Conservation (phyloP, 1,139 yeast species). For the Scheffersomyces parashehatae region DNA sequence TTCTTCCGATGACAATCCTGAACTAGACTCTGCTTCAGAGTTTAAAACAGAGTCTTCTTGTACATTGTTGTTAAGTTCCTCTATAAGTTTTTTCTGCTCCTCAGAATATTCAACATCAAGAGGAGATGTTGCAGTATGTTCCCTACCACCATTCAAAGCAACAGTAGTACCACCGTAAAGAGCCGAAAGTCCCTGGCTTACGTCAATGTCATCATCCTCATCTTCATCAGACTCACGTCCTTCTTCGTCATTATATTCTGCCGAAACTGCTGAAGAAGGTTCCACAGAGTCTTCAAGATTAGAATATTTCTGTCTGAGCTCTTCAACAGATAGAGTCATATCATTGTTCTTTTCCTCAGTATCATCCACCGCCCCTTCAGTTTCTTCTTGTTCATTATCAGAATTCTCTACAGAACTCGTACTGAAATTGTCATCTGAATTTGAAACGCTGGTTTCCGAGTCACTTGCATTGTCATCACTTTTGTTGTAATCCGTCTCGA, state of each 20-base stretch:
- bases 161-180: conserved; percentile 23
- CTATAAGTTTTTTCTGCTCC: conserved; percentile 34
- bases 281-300: conserved; percentile 34
- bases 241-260: background rate
- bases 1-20: conserved; percentile 11
- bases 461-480: conserved; percentile 5
- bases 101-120: conserved; percentile 30
- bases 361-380: conserved; percentile 6
- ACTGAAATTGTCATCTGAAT: conserved; percentile 15
- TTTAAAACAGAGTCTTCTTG: conserved; percentile 19
- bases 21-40: conserved; percentile 21
- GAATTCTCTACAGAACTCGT: conserved; percentile 4
- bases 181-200: conserved; percentile 31
- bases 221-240: conserved; percentile 7
- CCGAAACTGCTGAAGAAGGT: conserved; percentile 9
- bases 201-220: conserved; percentile 22
- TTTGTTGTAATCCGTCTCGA: conserved; percentile 9
- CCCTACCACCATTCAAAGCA: conserved; percentile 2
- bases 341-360: conserved; percentile 39
- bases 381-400: conserved; percentile 3
- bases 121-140: background rate
- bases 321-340: conserved; percentile 61
- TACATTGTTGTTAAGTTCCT: conserved; percentile 15
- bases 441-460: conserved; percentile 13
- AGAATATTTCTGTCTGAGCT: conserved; percentile 65